A percentile compares a stretch with the other conserved stretches of the same genome.
These are phyloP conservation scores for Neurospora pannonica DNA, from an alignment of 495 filamentous ascomycete species.

Conservation along the genomic window DNA sequence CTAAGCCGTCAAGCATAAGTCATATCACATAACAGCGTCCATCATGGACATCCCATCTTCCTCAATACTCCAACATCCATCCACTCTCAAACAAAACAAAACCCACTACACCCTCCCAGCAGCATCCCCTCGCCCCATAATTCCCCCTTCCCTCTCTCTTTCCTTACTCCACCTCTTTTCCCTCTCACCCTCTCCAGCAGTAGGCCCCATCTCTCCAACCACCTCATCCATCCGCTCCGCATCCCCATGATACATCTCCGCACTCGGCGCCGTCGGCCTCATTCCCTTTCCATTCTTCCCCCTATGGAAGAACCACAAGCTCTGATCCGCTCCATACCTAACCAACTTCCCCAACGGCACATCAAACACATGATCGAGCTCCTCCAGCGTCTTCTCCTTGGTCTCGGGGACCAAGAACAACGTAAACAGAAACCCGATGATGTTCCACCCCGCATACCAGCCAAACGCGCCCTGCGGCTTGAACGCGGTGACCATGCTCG, in stretches of 20 bases:
- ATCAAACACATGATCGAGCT: conserved; percentile 48
- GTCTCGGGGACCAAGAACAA: conserved; percentile 74
- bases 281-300: background rate
- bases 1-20: background rate
- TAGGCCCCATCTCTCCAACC: background rate
- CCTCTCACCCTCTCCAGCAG: background rate
- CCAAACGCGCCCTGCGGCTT: conserved; percentile 52
- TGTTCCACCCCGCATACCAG: conserved; percentile 63
- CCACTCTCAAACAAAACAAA: background rate
- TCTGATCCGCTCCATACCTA: conserved; percentile 1
- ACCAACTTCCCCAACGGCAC: background rate
- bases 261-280: background rate
- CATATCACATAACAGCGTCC: background rate
- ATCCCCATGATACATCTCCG: background rate
- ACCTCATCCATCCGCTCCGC: background rate
- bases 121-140: background rate
- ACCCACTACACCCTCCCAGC: background rate
- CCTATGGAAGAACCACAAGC: background rate
- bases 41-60: background rate
- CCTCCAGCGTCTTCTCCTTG: conserved; percentile 70
- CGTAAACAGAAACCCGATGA: conserved; percentile 57
- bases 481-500: conserved; percentile 44
- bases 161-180: background rate
- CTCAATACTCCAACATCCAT: background rate
- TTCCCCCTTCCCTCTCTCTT: background rate